Evolutionary conservation across 352 stramenopile species (phyloP).

Genomic region (Globisporangium ultimum): DNA sequence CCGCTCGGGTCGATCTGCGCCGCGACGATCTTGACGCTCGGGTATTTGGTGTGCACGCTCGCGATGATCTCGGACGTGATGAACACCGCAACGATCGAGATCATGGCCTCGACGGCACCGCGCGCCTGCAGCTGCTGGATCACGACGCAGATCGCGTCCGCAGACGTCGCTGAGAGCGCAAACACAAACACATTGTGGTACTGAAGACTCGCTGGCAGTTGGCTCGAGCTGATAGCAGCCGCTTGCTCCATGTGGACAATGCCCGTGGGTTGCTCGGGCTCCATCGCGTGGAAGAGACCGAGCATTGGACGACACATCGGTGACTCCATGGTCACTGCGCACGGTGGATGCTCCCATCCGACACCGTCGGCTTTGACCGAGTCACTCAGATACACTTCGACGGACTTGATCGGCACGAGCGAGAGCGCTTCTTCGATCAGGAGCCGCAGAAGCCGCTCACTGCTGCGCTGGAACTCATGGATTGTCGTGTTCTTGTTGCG

Average conservation of each 20-base stretch:
- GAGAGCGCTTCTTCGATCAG: slow-evolving; percentile 54
- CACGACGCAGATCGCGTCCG: slow-evolving; percentile 25
- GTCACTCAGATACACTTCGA: slow-evolving; percentile 25
- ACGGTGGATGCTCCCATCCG: slow-evolving; percentile 31
- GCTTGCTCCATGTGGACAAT: slow-evolving; percentile 12
- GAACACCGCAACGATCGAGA: slow-evolving; percentile 44
- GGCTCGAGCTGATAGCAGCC: slow-evolving; percentile 10
- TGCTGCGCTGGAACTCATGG: slow-evolving; percentile 35
- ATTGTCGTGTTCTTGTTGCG: slow-evolving; percentile 29
- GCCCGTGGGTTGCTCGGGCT: slow-evolving; percentile 18
- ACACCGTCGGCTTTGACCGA: slow-evolving; percentile 27
- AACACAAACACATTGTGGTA: slow-evolving; percentile 55
- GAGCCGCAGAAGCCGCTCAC: slow-evolving; percentile 43
- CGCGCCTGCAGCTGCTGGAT: slow-evolving; percentile 32
- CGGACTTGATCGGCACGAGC: slow-evolving; percentile 28
- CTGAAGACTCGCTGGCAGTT: slow-evolving; percentile 24
- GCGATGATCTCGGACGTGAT: slow-evolving; percentile 29
- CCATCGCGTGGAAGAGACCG: slow-evolving; percentile 22
- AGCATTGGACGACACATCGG: slow-evolving; percentile 15
- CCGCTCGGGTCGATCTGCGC: slow-evolving; percentile 28
- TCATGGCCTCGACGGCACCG: slow-evolving; percentile 36
- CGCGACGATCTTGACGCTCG: slow-evolving; percentile 22
- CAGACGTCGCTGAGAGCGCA: slow-evolving; percentile 30
- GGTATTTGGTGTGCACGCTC: slow-evolving; percentile 30
- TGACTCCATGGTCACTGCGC: slow-evolving; percentile 23